Percentiles rank a stretch among this genome's conserved stretches.
phyloP scores from a whole-genome alignment of 352 stramenopile species.

The Halophytophthora batemanensis region DNA sequence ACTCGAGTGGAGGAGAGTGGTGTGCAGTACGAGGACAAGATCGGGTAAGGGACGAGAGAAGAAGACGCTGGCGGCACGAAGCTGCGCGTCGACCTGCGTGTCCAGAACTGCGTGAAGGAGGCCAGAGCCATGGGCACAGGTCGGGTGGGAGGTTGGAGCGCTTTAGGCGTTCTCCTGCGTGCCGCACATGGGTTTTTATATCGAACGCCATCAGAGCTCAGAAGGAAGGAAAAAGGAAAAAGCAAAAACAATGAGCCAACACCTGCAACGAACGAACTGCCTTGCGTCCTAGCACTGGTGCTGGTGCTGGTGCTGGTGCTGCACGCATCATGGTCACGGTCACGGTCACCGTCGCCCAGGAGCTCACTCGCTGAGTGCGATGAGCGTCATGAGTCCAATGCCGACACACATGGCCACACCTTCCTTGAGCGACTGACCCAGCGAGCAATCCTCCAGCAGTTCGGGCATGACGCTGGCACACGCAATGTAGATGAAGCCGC shows the following conservation, averaged over 20 bases:
- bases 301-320: no score
- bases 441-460: conserved; percentile 82
- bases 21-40: conserved; percentile 25
- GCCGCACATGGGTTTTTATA: conserved; percentile 19
- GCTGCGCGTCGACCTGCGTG: conserved; percentile 1
- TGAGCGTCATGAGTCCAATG: conserved; percentile 77
- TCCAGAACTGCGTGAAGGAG: conserved; percentile 3
- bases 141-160: conserved; percentile 2
- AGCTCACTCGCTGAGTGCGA: conserved; percentile 67
- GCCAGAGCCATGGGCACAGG: conserved; percentile 2
- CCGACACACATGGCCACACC: conserved; percentile 59
- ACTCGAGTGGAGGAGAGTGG: conserved; percentile 14
- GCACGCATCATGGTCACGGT: no score
- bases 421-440: conserved; percentile 71
- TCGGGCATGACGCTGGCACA: conserved; percentile 90
- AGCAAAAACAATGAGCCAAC: conserved; percentile 15
- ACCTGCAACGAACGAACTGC: conserved; percentile 5
- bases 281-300: neutral
- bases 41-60: neutral
- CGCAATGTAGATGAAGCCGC: conserved; percentile 93
- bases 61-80: conserved; percentile 12
- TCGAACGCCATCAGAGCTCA: conserved; percentile 11
- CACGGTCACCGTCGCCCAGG: no score
- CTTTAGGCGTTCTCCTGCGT: conserved; percentile 5
- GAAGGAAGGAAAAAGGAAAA: conserved; percentile 24